Evolutionary conservation across 208 protist genomes (phyloP), one percentile per base, ranked within the genome.

Genomic region (Leishmania lainsoni): DNA sequence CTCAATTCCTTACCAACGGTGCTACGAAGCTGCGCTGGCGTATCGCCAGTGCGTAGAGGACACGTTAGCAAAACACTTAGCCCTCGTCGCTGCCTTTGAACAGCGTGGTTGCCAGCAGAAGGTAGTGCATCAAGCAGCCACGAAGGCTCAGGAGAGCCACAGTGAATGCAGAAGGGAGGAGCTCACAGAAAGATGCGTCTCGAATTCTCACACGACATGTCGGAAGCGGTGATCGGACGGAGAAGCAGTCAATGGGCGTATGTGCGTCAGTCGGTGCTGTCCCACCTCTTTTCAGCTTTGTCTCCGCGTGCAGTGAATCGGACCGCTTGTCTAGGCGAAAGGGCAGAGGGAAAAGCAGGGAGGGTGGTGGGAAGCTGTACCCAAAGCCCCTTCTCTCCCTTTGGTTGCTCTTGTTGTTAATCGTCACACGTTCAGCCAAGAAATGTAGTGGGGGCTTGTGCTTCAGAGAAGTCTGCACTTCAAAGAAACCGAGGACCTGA

Each of bases 11-110:
- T 82, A 94, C 61, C 87, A 93, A n/a, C 83, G 86, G 39, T 96
- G 93, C 75, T 91, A 92, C 59, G 84, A 87, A 12, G 71, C 69
- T 2, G 89, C 86, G 16, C 42, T 88, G 54, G 80, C 76, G 52
- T 96, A 95, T 76, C 74, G 89, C 39, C 81, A 86, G 56, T 96
- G 93, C 72, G 89, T 96, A 6, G 79, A 90, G 56, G 87, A 87
- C 54, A 84, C 85, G 45, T 68, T 95, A 48, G 76, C 85, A 72
- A 82, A 90, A 56, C 92, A 95, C 71, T 83, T 87, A 29, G 86
- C 79, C 12, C 76, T 92, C 17, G 80, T 88, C 35, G 75, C 72
- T 68, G 48, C 75, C 14, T 95, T 93, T 76, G 92, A 92, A 66
- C 63, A 87, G 76, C 80, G 79, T 48, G 84, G 73, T 0, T 74